Evolutionary conservation across 345 rosid species (phyloP), one percentile per base, ranked within the genome.

Genomic region (Eucalyptus camaldulensis): DNA sequence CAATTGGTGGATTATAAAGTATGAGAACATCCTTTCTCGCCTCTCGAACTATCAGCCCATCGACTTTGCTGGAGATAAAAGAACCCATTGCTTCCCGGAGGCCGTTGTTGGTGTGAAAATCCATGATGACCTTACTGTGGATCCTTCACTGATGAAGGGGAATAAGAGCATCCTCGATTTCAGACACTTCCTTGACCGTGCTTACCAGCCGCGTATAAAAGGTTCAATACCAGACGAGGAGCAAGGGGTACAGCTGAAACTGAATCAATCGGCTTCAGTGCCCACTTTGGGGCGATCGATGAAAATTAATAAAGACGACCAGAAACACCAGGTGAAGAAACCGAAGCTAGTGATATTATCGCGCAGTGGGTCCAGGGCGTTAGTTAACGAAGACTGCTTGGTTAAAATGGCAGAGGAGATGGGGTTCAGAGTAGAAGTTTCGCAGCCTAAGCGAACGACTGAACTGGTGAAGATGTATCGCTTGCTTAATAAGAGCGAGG

Each of bases 1-100:
- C 89, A 56, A 92, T 85, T 97, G 99, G 99, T 97, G 99, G 99
- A 92, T 95, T 53, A 91, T 87, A 91, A 97, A 97, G 91, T 97
- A 97, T 49, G 95, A 93, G 8, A 54, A 94, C 40, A 90, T 97
- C 85, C 92, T 97, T 40, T 90, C 96, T 5, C 94, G 29, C 47
- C 95, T 97, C 40, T 89, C 96, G 0, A 93, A 94, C 87, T 94
- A 93, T 91, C 95, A 94, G 0, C 67, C 92, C 0, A 90, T 97
- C 2, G 95, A 97, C 91, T 96, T 93, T 85, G 91, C 43, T 7
- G 92, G 95, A 76, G 99, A 97, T 90, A 89, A 93, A 51, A 93
- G 97, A 89, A 94, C 92, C 3, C 97, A 95, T 92, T 96, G 99
- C 96, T 97, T 97, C 89, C 91, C 97, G 5, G 97, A 96, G 89